Evolutionary conservation across 169 alveolate species (phyloP), one percentile per base, ranked within the genome.

Genomic region (Plasmodium gallinaceum): DNA sequence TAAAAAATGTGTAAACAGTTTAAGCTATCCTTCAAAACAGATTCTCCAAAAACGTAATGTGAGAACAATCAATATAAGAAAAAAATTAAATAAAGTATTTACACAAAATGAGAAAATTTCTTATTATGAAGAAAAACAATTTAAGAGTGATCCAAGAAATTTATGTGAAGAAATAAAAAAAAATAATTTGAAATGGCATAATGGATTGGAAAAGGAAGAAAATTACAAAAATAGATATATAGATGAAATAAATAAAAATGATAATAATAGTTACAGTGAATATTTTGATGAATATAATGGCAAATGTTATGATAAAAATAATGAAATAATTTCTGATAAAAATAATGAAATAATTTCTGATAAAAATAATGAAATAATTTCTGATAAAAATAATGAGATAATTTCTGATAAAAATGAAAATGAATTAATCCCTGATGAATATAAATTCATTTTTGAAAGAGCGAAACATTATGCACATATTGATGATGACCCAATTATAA

Each of bases 401-500:
- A 16, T 20, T 69, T 60, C 16, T 32, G 4, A 32, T 2, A 32
- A 32, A 62, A 26, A 69, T 16, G 65, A 69, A 0, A 16, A 69
- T 26, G 22, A 24, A 22, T 1, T 18, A 16, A 57, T 57, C 37
- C 52, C 65, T 24, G 91, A 83, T 9, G 58, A 83, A 54, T 83
- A 83, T 60, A 51, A 54, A 83, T 83, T 83, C 16, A 68, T 83
- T 16, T 83, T 83, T 22, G 91, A 83, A 26, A 66, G 91, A 7
- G 85, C 91, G 32, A 83, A 83, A 46, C 85, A 83, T 52, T 16
- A 51, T 54, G 91, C 97, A 18, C 72, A 92, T 26, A 91, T 94
- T n/a, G 88, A 94, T 75, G 97, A 95, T 68, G 94, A 94, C 14
- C 96, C 95, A 7, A 90, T 95, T 32, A 71, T 94, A 57, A 70